These are phyloP conservation scores for Henckelia pumila DNA, from an alignment of 257 asterid species.

Conservation along the genomic window DNA sequence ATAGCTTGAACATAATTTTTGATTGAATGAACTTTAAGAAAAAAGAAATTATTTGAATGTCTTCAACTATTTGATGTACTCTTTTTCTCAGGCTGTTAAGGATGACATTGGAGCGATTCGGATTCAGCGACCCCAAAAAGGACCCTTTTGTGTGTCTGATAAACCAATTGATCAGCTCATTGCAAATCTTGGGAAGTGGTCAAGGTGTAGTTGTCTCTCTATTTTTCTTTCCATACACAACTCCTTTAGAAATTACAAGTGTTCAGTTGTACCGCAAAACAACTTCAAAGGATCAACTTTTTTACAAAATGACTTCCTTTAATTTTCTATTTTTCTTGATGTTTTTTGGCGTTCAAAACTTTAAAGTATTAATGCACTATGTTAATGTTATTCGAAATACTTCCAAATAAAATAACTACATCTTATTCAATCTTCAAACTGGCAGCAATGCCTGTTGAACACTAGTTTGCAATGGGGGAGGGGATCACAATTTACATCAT, in stretches of 20 bases:
- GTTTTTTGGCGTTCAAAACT: no score
- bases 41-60: conserved; percentile 11
- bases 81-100: conserved; percentile 65
- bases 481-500: background rate
- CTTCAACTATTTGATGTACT: conserved; percentile 22
- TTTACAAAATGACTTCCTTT: background rate
- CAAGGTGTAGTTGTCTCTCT: conserved; percentile 53
- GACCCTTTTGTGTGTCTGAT: conserved; percentile 92
- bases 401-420: background rate
- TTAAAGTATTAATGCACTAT: no score
- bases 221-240: conserved; percentile 9
- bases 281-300: background rate
- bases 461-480: background rate
- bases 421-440: background rate
- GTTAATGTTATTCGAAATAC: background rate
- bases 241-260: background rate
- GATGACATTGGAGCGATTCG: conserved; percentile 88
- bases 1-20: background rate
- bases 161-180: conserved; percentile 90
- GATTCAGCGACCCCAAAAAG: conserved; percentile 86
- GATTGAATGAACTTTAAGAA: no score
- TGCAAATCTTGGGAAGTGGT: conserved; percentile 96
- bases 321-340: background rate
- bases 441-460: background rate
- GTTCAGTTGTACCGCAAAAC: background rate